phyloP scores from a whole-genome alignment of 257 asterid species.

The Przewalskia tangutica region DNA sequence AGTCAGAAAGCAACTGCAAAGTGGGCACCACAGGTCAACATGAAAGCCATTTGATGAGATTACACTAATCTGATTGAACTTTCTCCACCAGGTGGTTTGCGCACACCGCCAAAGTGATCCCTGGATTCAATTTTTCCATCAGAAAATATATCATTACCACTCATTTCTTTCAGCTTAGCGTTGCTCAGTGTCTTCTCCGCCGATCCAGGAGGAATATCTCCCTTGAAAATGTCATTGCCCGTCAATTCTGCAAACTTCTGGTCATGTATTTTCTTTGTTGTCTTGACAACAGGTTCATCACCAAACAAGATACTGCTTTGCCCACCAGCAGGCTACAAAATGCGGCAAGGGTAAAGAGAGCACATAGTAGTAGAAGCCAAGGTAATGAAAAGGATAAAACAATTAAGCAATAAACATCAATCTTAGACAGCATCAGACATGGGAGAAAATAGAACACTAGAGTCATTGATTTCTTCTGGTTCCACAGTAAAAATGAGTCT shows the following conservation, averaged over 20 bases:
- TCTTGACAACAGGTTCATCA: conserved; percentile 56
- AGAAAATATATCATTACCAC: conserved; percentile 70
- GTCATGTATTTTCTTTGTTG: conserved; percentile 61
- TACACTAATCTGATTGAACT: conserved; percentile 80
- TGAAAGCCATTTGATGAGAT: not conserved
- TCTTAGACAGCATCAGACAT: not conserved
- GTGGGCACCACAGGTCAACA: not conserved
- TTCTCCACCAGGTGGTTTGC: conserved; percentile 85
- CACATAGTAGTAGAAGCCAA: not conserved
- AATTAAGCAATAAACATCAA: not conserved
- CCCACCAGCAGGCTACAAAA: conserved; percentile 85
- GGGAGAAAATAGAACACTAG: not conserved
- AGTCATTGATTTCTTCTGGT: not conserved
- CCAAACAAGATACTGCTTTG: conserved; percentile 78
- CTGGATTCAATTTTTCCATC: conserved; percentile 73
- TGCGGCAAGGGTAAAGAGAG: not conserved
- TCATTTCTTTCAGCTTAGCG: conserved; percentile 82
- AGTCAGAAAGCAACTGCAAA: not conserved
- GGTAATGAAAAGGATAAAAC: not conserved
- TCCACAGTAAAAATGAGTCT: not conserved
- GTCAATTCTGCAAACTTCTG: conserved; percentile 86
- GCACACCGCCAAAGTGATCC: conserved; percentile 79
- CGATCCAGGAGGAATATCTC: conserved; percentile 62
- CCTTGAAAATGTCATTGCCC: conserved; percentile 83
- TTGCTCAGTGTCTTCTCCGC: conserved; percentile 71